A percentile compares a stretch with the other conserved stretches of the same genome.
Conservation (phyloP, 371 early-diverging fungal genomes). For the Rhizopus microsporus region DNA sequence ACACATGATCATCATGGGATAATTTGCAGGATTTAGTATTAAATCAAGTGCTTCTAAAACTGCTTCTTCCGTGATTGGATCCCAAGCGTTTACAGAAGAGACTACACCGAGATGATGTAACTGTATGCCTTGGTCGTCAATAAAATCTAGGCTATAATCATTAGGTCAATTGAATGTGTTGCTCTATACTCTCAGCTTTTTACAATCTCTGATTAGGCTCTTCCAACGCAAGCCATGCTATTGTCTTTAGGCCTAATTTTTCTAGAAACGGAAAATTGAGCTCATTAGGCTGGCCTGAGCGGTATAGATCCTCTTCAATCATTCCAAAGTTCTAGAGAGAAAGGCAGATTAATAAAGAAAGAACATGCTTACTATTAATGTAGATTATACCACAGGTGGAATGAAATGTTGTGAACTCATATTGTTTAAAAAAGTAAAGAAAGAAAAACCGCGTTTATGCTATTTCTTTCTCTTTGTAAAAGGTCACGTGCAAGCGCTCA, state of each 20-base stretch:
- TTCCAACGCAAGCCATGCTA: conserved; percentile 94
- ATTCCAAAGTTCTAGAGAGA: conserved; percentile 86
- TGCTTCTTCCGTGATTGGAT: conserved; percentile 95
- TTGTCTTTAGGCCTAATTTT: conserved; percentile 87
- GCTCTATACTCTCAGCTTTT: conserved; percentile 14
- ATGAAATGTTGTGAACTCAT: conserved; percentile 83
- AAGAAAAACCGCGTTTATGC: not conserved
- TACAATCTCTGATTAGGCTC: conserved; percentile 94
- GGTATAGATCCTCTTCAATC: conserved; percentile 94
- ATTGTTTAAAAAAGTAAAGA: not conserved
- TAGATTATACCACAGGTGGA: conserved; percentile 62
- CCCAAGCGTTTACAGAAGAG: conserved; percentile 87
- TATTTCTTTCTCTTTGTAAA: not conserved
- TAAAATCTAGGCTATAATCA: conserved; percentile 78
- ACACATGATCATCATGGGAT: conserved; percentile 97
- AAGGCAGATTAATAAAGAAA: conserved; percentile 7
- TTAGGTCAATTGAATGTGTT: not conserved
- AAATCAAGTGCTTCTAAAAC: conserved; percentile 89
- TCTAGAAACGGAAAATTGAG: conserved; percentile 97
- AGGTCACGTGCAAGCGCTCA: not conserved
- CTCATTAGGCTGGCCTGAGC: conserved; percentile 98
- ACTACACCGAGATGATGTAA: conserved; percentile 83
- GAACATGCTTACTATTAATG: conserved; percentile 1
- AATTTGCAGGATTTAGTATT: conserved; percentile 85
- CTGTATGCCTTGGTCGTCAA: conserved; percentile 95